Evolutionary conservation across 2,329 filamentous ascomycete genomes (phyloP).

Genomic region (Aspergillus melleus): DNA sequence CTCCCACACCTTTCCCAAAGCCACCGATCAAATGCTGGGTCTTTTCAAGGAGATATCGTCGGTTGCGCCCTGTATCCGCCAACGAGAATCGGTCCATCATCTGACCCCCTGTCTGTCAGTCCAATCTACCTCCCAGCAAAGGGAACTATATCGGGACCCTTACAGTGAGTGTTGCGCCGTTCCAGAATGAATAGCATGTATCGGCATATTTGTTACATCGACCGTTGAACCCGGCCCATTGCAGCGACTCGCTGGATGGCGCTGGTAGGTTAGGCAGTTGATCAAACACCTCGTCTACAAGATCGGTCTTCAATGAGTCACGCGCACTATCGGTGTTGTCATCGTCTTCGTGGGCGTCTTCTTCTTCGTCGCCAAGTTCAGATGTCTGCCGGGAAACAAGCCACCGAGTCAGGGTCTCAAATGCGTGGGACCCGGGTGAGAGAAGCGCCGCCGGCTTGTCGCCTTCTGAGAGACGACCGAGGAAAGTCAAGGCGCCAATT

Average conservation of each 20-base stretch:
- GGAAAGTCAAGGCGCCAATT: slow-evolving; percentile 71
- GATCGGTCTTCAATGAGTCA: slow-evolving; percentile 1
- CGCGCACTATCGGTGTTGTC: slow-evolving; percentile 4
- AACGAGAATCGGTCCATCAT: slow-evolving; percentile 60
- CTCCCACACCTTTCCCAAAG: slow-evolving; percentile 71
- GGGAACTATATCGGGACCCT: slow-evolving; percentile 7
- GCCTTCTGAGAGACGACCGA: slow-evolving; percentile 60
- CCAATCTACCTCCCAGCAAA: slow-evolving; percentile 2
- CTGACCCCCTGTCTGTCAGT: slow-evolving; percentile 38
- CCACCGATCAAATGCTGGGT: slow-evolving; percentile 85
- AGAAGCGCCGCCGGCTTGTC: slow-evolving; percentile 22
- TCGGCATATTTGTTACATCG: slow-evolving; percentile 88
- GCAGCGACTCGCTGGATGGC: slow-evolving; percentile 33
- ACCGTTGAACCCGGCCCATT: slow-evolving; percentile 79
- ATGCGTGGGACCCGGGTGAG: slow-evolving; percentile 28
- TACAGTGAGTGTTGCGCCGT: slow-evolving; percentile 62
- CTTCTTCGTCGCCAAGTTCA: slow-evolving; percentile 52
- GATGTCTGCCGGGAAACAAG: slow-evolving; percentile 65
- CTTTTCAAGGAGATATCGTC: slow-evolving; percentile 78
- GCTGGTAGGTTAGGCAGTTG: slow-evolving; percentile 28
- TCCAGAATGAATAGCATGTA: slow-evolving; percentile 97
- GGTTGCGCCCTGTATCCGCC: slow-evolving; percentile 60
- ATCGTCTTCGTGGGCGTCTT: slow-evolving; percentile 43
- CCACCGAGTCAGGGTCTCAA: slow-evolving; percentile 51
- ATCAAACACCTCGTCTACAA: slow-evolving; percentile 26